Evolutionary conservation across 1,284 basidiomycete genomes (phyloP), one percentile per base, ranked within the genome.

Genomic region (Pseudozyma hubeiensis): DNA sequence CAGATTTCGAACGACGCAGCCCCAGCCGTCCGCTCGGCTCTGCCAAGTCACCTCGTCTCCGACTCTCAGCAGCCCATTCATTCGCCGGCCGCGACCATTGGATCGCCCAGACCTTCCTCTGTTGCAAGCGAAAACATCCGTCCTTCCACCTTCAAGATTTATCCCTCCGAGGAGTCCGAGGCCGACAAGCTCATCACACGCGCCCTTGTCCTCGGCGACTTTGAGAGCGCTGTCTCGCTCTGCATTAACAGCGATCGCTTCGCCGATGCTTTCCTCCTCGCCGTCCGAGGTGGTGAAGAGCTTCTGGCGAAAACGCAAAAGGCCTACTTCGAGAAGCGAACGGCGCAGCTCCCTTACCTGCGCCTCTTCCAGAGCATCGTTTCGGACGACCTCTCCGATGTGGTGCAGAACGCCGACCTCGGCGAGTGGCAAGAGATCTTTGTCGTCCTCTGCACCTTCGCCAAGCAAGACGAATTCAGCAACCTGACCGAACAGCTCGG

Each of bases 341-440:
- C 92, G 5, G 88, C 90, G 13, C 86, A 89, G 7, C 86, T 92
- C 19, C 93, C 94, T 0, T 97, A 97, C 86, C 89, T 98, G 29
- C 92, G 96, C 37, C 89, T 99, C 7, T 94, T 96, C 89, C 94
- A 98, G 85, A 93, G 92, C 29, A 94, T 99, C 80, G 93, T 97
- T 63, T 92, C 91, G 53, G 91, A 95, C 81, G 95, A 97, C 80
- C 89, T 99, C 13, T 88, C 90, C 43, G 94, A 97, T 85, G 91
- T 97, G 62, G 94, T 97, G 2, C 94, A 97, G 84, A 97, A 98
- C 80, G 96, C 94, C 16, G 94, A 99, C 79, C 85, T 98, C 43
- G 87, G 89, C 58, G 95, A 99, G 84, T 99, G 96, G 97, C 90
- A 92, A 74, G 96, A 98, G 85, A 93, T 96, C 62, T 98, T 99